Evolutionary conservation across 2,329 filamentous ascomycete species (phyloP).

Genomic region (Cercospora janseana): DNA sequence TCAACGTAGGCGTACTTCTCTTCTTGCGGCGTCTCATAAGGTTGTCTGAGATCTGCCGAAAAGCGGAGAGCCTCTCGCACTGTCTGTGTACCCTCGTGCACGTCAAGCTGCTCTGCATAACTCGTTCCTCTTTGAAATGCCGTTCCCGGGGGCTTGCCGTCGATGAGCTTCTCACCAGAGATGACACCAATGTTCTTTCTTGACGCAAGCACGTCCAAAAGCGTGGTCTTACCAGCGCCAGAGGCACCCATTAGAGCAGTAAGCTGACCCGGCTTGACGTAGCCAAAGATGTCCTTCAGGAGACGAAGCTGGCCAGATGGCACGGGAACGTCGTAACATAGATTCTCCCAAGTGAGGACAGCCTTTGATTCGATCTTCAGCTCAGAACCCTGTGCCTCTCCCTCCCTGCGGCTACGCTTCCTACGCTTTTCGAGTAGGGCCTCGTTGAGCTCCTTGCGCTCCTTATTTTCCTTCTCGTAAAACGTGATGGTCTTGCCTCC

Average conservation of each 20-base stretch:
- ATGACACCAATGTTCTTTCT: conserved; percentile 66
- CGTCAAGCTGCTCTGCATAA: conserved; percentile 65
- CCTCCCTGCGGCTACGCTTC: conserved; percentile 48
- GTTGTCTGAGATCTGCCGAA: conserved; percentile 62
- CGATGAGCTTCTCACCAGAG: conserved; percentile 61
- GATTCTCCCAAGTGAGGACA: conserved; percentile 54
- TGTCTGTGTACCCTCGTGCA: conserved; percentile 61
- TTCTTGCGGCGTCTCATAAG: conserved; percentile 54
- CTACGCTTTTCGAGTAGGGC: conserved; percentile 60
- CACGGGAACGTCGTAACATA: conserved; percentile 52
- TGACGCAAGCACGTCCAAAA: conserved; percentile 71
- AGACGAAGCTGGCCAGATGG: conserved; percentile 47
- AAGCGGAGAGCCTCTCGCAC: conserved; percentile 67
- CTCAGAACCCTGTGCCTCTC: conserved; percentile 45
- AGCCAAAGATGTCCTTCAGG: conserved; percentile 50
- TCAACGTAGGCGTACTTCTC: conserved; percentile 67
- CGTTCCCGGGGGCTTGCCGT: conserved; percentile 53
- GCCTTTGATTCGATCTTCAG: conserved; percentile 55
- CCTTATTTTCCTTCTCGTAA: conserved; percentile 68
- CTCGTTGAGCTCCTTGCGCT: conserved; percentile 64
- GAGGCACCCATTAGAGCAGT: conserved; percentile 55
- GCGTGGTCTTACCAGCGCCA: conserved; percentile 80
- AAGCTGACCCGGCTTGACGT: conserved; percentile 50
- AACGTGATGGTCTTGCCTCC: conserved; percentile 79
- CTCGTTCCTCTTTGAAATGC: conserved; percentile 64